These are phyloP conservation scores for Coemansia sp. DNA, from an alignment of 192 early-diverging fungal species.

Conservation along the genomic window DNA sequence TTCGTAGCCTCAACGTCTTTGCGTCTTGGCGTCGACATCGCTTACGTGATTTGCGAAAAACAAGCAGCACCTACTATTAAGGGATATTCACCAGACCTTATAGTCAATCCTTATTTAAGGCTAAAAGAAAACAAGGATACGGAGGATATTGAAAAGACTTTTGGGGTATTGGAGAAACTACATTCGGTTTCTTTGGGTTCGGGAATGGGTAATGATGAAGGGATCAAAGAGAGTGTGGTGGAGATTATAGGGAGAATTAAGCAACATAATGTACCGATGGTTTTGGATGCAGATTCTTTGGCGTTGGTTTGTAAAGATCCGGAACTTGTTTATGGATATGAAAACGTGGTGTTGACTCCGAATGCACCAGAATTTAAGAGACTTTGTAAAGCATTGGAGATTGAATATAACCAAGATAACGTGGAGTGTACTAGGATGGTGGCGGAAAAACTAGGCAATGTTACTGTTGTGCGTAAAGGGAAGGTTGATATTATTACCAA, in stretches of 20 bases:
- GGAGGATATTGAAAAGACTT: conserved; percentile 36
- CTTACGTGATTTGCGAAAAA: conserved; percentile 83
- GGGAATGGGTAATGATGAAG: conserved; percentile 77
- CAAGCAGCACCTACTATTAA: conserved; percentile 78
- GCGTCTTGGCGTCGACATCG: conserved; percentile 77
- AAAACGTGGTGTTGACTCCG: conserved; percentile 78
- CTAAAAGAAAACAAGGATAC: conserved; percentile 26
- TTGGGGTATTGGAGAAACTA: conserved; percentile 62
- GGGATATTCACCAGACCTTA: conserved; percentile 80
- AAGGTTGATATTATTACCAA: conserved; percentile 72
- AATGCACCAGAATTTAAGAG: conserved; percentile 84
- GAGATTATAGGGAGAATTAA: conserved; percentile 69
- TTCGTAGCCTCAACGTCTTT: conserved; percentile 58
- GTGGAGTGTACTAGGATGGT: conserved; percentile 51
- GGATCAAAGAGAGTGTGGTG: conserved; percentile 67
- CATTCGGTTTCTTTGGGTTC: conserved; percentile 92
- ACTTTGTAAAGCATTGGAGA: conserved; percentile 60
- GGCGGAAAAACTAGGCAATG: conserved; percentile 70
- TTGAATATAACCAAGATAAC: conserved; percentile 34
- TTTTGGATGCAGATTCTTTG: conserved; percentile 95
- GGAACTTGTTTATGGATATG: conserved; percentile 69
- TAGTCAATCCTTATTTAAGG: conserved; percentile 87
- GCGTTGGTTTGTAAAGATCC: conserved; percentile 73
- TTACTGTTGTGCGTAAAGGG: conserved; percentile 83
- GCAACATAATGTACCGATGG: conserved; percentile 64